Conservation (phyloP, 768 basidiomycete species). For the Podaxis mareebaensis region DNA sequence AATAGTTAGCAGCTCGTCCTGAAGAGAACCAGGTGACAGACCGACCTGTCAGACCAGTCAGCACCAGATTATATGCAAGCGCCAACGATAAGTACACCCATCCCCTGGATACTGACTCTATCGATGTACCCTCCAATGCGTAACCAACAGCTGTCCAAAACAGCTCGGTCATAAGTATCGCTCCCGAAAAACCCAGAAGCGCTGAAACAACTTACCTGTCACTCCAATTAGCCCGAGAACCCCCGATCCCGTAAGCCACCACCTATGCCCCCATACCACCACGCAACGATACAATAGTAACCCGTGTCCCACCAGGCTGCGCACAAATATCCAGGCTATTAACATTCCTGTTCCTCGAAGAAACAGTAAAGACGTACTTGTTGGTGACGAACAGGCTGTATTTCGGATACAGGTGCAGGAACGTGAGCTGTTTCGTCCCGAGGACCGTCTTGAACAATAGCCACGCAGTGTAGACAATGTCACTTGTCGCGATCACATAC, state of each 20-base stretch:
- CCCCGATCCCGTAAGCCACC: constrained; percentile 29
- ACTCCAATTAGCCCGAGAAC: constrained; percentile 30
- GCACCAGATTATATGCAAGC: constrained; percentile 32
- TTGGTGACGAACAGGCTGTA: constrained; percentile 39
- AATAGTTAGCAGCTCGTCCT: not conserved
- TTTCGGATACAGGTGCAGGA: constrained; percentile 30
- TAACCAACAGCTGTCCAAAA: constrained; percentile 23
- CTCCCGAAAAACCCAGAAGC: not conserved
- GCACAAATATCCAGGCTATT: not conserved
- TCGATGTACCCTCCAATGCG: constrained; percentile 18
- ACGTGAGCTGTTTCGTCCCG: constrained; percentile 18
- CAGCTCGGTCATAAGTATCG: not conserved
- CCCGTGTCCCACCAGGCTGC: constrained; percentile 33
- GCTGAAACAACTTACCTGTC: constrained; percentile 28
- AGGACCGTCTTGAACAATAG: constrained; percentile 29
- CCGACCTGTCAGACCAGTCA: constrained; percentile 36
- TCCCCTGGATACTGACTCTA: constrained; percentile 20
- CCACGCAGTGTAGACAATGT: constrained; percentile 34
- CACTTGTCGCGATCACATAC: constrained; percentile 35
- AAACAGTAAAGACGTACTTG: constrained; percentile 28
- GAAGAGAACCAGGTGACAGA: not conserved
- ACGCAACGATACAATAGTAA: constrained; percentile 39
- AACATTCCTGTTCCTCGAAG: not conserved
- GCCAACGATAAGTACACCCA: constrained; percentile 36
- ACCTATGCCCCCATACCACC: constrained; percentile 36